Base-by-base conservation (phyloP, 306 rosid genomes). In the Prunus armeniaca region DNA sequence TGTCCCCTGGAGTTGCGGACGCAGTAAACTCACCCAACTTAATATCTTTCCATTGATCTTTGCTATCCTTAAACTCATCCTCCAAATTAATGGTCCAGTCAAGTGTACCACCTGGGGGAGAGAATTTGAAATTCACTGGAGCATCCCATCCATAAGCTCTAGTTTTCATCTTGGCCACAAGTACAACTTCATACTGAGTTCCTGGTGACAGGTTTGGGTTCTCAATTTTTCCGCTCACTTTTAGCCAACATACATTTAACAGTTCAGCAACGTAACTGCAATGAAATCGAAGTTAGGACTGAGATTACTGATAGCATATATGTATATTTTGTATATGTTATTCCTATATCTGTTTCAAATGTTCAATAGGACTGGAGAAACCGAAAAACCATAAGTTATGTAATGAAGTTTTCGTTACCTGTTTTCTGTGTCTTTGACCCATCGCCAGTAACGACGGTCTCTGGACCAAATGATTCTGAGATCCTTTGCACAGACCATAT, bases 231-330 rank as follows among this genome's bases (percentile, higher is more conserved):
- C 92, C 98, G 38, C 52, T 70, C 58, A 89, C 82, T 81, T 90
- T 89, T 9, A 94, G 83, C 97, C 97, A 90, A 24, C 97, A 92
- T 22, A 90, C 97, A 3, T 14, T 57, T 54, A 69, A 7, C 74
- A 94, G 87, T 64, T 87, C 88, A 32, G 93, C 93, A 6, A 68
- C 83, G 58, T 89, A 91, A n/a, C 98, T 91, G 88, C 86, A 72
- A 49, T 61, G 46, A 13, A n/a, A 45, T 4, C 70, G 9, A 45
- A 47, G 64, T 46, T 68, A 43, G 34, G 32, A 63, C 24, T 30
- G 41, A 34, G 71, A 74, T 58, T 58, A 10, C 64, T 58, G 12
- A 58, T 58, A 12, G 32, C 32, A 58, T 28, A 22, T 22, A 24
- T 4, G 5, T 10, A 30, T 30, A 4, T 30, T 30, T 30, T 30